These are phyloP conservation scores for Ophiostoma novo-ulmi DNA, from an alignment of 2,329 filamentous ascomycete genomes.

Conservation along the genomic window DNA sequence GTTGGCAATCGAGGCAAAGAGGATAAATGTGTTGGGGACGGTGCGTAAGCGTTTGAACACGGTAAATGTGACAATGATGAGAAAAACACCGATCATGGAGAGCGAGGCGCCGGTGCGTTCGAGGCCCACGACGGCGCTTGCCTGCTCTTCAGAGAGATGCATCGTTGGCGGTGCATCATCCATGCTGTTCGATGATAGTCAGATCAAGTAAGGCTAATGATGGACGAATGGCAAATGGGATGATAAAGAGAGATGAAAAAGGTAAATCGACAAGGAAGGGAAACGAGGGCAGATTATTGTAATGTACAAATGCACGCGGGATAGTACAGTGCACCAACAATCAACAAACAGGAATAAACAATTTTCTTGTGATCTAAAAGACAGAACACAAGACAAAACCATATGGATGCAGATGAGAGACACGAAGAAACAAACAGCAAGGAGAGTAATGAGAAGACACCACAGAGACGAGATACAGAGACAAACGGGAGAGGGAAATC, in stretches of 20 bases:
- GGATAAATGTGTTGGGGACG: slow-evolving; percentile 57
- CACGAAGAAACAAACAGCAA: not conserved
- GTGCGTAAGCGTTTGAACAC: slow-evolving; percentile 50
- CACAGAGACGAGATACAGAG: not conserved
- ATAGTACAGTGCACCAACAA: not conserved
- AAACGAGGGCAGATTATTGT: not conserved
- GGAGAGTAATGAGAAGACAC: not conserved
- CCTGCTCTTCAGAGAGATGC: slow-evolving; percentile 36
- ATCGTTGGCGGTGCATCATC: slow-evolving; percentile 24
- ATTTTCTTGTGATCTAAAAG: not conserved
- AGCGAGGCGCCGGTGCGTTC: slow-evolving; percentile 52
- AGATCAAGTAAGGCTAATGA: not conserved
- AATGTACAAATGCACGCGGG: not conserved
- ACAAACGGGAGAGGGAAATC: not conserved
- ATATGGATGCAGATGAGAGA: not conserved
- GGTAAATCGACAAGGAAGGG: not conserved
- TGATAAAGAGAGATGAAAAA: not conserved
- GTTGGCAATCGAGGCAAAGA: slow-evolving; percentile 57
- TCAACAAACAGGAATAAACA: not conserved
- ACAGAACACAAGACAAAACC: not conserved
- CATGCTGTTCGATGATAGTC: slow-evolving; percentile 10
- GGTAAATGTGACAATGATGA: slow-evolving; percentile 50
- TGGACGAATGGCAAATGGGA: not conserved
- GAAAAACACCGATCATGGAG: slow-evolving; percentile 47
- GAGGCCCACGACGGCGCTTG: slow-evolving; percentile 42